Evolutionary conservation across 768 basidiomycete genomes (phyloP).

Genomic region (Hortiboletus campestris): DNA sequence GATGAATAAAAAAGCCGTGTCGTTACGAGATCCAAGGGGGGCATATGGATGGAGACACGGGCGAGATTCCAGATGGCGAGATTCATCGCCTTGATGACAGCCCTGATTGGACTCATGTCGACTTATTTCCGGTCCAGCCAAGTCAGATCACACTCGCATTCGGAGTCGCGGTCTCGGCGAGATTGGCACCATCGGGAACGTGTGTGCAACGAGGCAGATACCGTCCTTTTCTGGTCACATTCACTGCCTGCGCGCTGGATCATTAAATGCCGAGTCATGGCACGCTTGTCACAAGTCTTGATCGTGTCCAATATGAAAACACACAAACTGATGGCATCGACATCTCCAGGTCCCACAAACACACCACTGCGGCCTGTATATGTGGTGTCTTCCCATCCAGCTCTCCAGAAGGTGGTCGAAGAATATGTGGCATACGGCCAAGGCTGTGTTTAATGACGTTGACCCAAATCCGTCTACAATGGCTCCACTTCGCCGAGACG

Average conservation of each 20-base stretch:
- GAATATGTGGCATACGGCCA: slow-evolving; percentile 4
- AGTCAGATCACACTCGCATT: slow-evolving; percentile 8
- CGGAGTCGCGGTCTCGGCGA: slow-evolving; percentile 25
- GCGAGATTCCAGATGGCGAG: slow-evolving; percentile 26
- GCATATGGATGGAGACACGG: background rate
- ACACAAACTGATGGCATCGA: slow-evolving; percentile 7
- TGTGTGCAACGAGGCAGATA: slow-evolving; percentile 31
- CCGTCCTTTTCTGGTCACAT: background rate
- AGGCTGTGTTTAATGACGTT: background rate
- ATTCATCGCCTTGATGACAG: slow-evolving; percentile 13
- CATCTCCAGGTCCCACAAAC: background rate
- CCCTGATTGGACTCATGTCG: slow-evolving; percentile 27
- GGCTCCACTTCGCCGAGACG: slow-evolving; percentile 4
- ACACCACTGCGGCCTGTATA: slow-evolving; percentile 5
- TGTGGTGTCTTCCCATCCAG: background rate
- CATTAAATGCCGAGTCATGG: slow-evolving; percentile 22
- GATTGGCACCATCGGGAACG: slow-evolving; percentile 30
- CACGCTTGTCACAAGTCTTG: background rate
- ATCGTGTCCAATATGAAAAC: background rate
- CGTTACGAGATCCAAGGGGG: slow-evolving; percentile 23
- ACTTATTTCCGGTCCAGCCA: slow-evolving; percentile 31
- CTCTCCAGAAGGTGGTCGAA: background rate
- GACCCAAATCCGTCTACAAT: slow-evolving; percentile 7
- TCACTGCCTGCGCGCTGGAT: slow-evolving; percentile 14
- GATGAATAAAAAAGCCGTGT: slow-evolving; percentile 22